Base-by-base conservation (phyloP, 306 rosid species). In the Cucurbita maxima region DNA sequence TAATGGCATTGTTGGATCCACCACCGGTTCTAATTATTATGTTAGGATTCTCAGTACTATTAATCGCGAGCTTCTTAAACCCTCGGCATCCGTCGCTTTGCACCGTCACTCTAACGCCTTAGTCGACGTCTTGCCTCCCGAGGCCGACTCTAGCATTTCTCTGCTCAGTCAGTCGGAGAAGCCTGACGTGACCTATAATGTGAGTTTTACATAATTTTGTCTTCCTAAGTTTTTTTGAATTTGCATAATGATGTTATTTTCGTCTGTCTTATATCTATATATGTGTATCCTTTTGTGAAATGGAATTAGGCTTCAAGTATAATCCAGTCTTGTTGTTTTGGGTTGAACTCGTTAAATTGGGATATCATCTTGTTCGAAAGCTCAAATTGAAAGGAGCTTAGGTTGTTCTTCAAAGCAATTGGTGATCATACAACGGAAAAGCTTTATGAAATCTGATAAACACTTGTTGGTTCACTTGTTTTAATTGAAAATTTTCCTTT, bases 91-190 rank as follows among this genome's bases (percentile, higher is more conserved):
- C 5, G 99, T 91, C 13, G 99, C 99, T 0, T 82, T 95, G 63
- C 99, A 95, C 76, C 97, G 99, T 8, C 99, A 95, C 76, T 95
- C 99, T 13, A 95, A 95, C 53, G 99, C 99, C 0, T 97, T 95
- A 1, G 99, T 95, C 37, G 99, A 95, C 19, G 99, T 95, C 43
- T 85, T 95, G 53, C 99, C 99, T 5, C 99, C 99, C 2, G 99
- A 95, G 81, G 99, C 99, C 3, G 99, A 95, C 20, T 95, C 99
- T 2, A 95, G 99, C 18, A 95, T 95, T 62, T 95, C 99, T 1
- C 92, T 95, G 0, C 96, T 95, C 10, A 95, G 99, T 75, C 99
- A 95, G 83, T 95, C 99, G 0, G 99, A 95, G 88, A 95, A 95
- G 90, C 99, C 99, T 3, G 99, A 95, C 66, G 99, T 95, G 76